Evolutionary conservation across 768 basidiomycete species (phyloP).

Genomic region (Lentinula sp.): DNA sequence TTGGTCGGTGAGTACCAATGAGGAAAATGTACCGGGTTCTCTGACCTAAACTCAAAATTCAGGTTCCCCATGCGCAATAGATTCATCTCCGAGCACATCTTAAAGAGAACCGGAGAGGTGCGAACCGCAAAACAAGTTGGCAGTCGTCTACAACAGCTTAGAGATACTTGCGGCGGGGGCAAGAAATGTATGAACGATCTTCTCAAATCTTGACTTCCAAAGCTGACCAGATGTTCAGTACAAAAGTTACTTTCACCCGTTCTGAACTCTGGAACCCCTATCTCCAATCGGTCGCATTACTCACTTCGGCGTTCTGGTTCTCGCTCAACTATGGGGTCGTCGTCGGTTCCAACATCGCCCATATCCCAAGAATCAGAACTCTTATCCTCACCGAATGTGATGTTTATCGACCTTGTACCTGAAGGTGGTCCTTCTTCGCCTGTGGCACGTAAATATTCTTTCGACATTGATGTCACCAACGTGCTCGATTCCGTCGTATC

Average conservation of each 20-base stretch:
- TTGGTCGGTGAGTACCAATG: constrained; percentile 37
- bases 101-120: constrained; percentile 57
- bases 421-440: constrained; percentile 8
- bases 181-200: constrained; percentile 50
- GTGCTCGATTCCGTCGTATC: constrained; percentile 22
- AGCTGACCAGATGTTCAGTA: background rate
- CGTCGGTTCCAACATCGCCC: constrained; percentile 3
- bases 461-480: constrained; percentile 9
- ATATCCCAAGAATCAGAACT: background rate
- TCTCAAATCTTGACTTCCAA: background rate
- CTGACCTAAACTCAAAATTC: background rate
- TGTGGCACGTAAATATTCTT: constrained; percentile 10
- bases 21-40: background rate
- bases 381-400: constrained; percentile 22
- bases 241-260: constrained; percentile 10
- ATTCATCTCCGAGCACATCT: constrained; percentile 77
- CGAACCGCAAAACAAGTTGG: constrained; percentile 78
- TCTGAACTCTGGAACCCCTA: constrained; percentile 1
- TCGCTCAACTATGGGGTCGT: constrained; percentile 28
- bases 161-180: constrained; percentile 62
- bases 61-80: constrained; percentile 70
- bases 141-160: constrained; percentile 71
- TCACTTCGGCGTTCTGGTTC: constrained; percentile 9
- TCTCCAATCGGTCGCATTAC: constrained; percentile 13
- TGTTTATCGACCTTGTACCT: constrained; percentile 43